Conservation (phyloP, 371 early-diverging fungal genomes). For the Mucor lusitanicus region DNA sequence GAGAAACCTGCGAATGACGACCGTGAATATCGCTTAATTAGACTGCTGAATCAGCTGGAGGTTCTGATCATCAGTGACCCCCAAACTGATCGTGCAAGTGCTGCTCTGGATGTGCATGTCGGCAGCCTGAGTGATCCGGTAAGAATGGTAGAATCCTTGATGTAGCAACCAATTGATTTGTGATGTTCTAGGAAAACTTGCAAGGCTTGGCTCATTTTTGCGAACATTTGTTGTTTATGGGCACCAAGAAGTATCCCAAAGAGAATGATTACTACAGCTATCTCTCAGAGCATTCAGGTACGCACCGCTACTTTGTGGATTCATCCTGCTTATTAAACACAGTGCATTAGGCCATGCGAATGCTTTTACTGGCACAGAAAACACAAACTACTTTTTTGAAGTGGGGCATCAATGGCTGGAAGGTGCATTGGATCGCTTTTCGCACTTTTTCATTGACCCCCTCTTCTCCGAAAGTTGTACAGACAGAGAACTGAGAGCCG, state of each 20-base stretch:
- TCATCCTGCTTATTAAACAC: not conserved
- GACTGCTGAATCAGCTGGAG: conserved; percentile 79
- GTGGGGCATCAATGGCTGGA: conserved; percentile 82
- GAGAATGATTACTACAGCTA: conserved; percentile 93
- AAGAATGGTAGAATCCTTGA: not conserved
- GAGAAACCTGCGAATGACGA: conserved; percentile 75
- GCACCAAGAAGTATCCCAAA: conserved; percentile 80
- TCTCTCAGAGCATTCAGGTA: conserved; percentile 48
- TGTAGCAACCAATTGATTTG: not conserved
- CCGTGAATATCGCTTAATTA: conserved; percentile 80
- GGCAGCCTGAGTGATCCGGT: conserved; percentile 45
- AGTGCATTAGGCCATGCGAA: conserved; percentile 67
- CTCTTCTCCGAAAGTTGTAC: conserved; percentile 85
- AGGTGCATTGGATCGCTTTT: conserved; percentile 93
- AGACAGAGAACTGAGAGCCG: conserved; percentile 91
- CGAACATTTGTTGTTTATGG: conserved; percentile 97
- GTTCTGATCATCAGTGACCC: conserved; percentile 83
- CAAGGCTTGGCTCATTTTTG: conserved; percentile 98
- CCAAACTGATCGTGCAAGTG: conserved; percentile 85
- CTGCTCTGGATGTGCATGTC: conserved; percentile 92
- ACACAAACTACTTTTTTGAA: conserved; percentile 96
- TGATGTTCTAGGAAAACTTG: conserved; percentile 45
- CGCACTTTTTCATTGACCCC: conserved; percentile 93
- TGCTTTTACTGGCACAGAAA: conserved; percentile 88
- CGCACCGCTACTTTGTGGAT: not conserved